A percentile compares a stretch with the other conserved stretches of the same genome.
Conservation (phyloP, 371 early-diverging fungal genomes). For the Conidiobolus incongruus region DNA sequence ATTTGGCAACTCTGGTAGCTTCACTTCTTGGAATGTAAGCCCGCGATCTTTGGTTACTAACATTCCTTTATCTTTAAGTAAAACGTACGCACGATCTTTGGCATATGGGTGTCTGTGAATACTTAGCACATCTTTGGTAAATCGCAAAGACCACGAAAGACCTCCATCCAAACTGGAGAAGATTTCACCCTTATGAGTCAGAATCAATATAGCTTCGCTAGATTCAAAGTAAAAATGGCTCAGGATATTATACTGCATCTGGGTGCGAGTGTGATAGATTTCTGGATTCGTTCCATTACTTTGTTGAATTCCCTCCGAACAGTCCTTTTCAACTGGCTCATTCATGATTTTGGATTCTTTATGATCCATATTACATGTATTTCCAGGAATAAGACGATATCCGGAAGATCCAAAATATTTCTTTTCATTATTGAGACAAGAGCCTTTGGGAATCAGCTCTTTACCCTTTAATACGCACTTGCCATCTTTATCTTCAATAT, state of each 20-base stretch:
- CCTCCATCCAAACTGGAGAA: constrained; percentile 42
- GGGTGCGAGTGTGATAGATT: no score
- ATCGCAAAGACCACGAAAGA: constrained; percentile 23
- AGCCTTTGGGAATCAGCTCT: constrained; percentile 20
- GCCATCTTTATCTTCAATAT: constrained; percentile 24
- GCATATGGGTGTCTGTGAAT: constrained; percentile 3
- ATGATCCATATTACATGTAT: constrained; percentile 28
- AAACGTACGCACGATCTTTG: constrained; percentile 29
- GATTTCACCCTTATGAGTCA: constrained; percentile 25
- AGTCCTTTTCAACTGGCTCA: constrained; percentile 30
- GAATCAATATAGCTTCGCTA: constrained; percentile 24
- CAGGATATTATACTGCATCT: no score
- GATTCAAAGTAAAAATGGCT: constrained; percentile 29
- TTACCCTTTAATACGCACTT: constrained; percentile 28
- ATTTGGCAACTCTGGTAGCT: constrained; percentile 37
- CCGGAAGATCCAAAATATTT: constrained; percentile 62
- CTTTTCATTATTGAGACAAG: constrained; percentile 29
- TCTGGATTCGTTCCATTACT: no score
- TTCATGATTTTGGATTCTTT: constrained; percentile 25
- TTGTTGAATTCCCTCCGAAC: no score
- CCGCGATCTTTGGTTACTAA: constrained; percentile 50
- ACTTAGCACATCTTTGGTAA: constrained; percentile 12
- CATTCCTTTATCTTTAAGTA: constrained; percentile 21
- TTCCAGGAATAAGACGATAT: constrained; percentile 66
- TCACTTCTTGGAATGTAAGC: constrained; percentile 22